These are phyloP conservation scores for Haplographium delicatum DNA, from an alignment of 495 filamentous ascomycete species.

Conservation along the genomic window DNA sequence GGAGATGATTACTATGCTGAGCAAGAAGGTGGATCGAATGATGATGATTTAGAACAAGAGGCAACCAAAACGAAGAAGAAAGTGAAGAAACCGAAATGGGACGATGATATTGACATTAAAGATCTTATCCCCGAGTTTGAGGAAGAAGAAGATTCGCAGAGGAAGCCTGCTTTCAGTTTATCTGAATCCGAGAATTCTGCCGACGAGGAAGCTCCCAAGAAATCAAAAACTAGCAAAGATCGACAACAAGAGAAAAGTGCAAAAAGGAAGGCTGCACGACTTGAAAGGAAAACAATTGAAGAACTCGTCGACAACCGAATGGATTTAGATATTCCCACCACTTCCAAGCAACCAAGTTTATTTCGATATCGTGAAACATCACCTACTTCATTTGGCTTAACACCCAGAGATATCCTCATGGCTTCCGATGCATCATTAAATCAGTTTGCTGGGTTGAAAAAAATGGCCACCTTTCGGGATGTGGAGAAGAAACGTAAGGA, in stretches of 20 bases:
- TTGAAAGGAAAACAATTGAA: slow-evolving; percentile 78
- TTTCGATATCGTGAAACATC: slow-evolving; percentile 96
- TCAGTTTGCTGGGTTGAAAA: slow-evolving; percentile 88
- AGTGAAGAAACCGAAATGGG: slow-evolving; percentile 88
- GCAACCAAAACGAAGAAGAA: slow-evolving; percentile 44
- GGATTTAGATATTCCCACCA: slow-evolving; percentile 39
- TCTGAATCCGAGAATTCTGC: slow-evolving; percentile 41
- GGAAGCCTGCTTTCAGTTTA: slow-evolving; percentile 47
- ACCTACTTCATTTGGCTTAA: slow-evolving; percentile 82
- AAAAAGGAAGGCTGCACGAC: slow-evolving; percentile 67
- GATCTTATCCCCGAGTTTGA: slow-evolving; percentile 87
- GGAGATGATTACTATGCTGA: slow-evolving; percentile 84
- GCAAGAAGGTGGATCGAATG: slow-evolving; percentile 39
- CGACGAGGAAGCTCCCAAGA: slow-evolving; percentile 34
- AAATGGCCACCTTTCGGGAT: slow-evolving; percentile 85
- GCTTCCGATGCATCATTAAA: slow-evolving; percentile 83
- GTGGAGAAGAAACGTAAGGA: slow-evolving; percentile 82
- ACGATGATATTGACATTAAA: slow-evolving; percentile 94
- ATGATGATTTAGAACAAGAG: slow-evolving; percentile 32
- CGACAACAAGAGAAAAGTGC: slow-evolving; percentile 60
- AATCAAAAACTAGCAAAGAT: slow-evolving; percentile 60
- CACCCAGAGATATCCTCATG: slow-evolving; percentile 84
- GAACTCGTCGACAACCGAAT: slow-evolving; percentile 79
- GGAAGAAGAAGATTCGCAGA: slow-evolving; percentile 41
- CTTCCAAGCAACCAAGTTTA: slow-evolving; percentile 48